Evolutionary conservation across 2,329 filamentous ascomycete species (phyloP).

Genomic region (Alternaria burnsii): DNA sequence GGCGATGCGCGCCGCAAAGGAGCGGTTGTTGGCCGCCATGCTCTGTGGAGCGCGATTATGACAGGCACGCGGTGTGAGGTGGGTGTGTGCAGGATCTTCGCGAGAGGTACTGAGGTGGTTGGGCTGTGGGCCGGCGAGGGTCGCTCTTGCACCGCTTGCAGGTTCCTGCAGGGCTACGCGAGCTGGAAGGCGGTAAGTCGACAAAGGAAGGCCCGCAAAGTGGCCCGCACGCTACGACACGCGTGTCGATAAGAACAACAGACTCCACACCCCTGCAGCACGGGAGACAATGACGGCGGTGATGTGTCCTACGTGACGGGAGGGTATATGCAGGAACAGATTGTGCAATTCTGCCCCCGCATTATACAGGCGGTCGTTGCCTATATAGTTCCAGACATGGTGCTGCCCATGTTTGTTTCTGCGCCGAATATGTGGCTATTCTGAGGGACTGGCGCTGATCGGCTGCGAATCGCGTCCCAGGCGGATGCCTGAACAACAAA

Average conservation of each 20-base stretch:
- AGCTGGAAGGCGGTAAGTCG: conserved; percentile 16
- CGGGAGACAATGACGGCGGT: neutral
- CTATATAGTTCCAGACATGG: neutral
- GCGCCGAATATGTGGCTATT: neutral
- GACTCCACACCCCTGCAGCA: conserved; percentile 1
- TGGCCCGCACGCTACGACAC: conserved; percentile 14
- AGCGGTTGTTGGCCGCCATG: conserved; percentile 47
- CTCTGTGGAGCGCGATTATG: conserved; percentile 22
- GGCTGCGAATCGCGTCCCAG: conserved; percentile 2
- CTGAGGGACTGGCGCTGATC: conserved; percentile 1
- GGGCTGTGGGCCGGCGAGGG: conserved; percentile 15
- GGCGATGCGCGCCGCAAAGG: conserved; percentile 51
- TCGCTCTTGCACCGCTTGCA: conserved; percentile 12
- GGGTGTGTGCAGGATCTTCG: conserved; percentile 19
- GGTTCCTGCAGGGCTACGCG: conserved; percentile 15
- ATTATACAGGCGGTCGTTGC: neutral
- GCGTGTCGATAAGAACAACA: conserved; percentile 7
- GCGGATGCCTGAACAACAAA: conserved; percentile 16
- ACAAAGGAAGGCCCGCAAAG: conserved; percentile 7
- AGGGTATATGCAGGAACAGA: neutral
- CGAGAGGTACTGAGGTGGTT: conserved; percentile 8
- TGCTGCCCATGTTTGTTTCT: conserved; percentile 1
- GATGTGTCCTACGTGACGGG: neutral
- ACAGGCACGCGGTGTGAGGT: conserved; percentile 28
- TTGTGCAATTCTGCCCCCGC: neutral